A percentile compares a stretch with the other conserved stretches of the same genome.
Evolutionary conservation across 169 alveolate genomes (phyloP).

Genomic region (Blepharisma undulans): DNA sequence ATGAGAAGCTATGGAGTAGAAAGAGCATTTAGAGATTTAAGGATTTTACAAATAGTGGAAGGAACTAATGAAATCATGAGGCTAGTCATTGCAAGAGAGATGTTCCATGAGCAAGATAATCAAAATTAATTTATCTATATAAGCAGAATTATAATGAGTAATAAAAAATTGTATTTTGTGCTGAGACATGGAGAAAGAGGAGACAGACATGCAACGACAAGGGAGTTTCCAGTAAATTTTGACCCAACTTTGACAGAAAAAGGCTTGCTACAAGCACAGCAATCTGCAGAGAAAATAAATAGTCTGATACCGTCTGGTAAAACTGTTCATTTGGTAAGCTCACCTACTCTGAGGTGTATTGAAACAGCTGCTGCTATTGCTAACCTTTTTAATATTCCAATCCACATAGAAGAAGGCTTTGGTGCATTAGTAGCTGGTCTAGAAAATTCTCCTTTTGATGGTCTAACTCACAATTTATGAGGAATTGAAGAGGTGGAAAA

Average conservation of each 20-base stretch:
- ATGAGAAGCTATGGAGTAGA: slow-evolving; percentile 69
- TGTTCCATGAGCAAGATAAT: slow-evolving; percentile 19
- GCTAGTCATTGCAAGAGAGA: slow-evolving; percentile 66
- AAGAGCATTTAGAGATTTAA: slow-evolving; percentile 75
- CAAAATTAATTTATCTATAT: no score
- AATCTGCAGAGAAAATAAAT: neutral
- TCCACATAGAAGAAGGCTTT: slow-evolving; percentile 37
- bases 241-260: slow-evolving; percentile 16
- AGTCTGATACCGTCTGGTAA: neutral
- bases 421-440: neutral
- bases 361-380: slow-evolving; percentile 23
- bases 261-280: slow-evolving; percentile 6
- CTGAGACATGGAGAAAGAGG: slow-evolving; percentile 42
- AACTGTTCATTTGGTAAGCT: neutral
- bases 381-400: neutral
- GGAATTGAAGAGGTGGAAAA: neutral
- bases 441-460: neutral
- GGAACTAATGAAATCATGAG: slow-evolving; percentile 85
- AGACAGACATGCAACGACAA: neutral
- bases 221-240: neutral
- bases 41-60: slow-evolving; percentile 77
- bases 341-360: slow-evolving; percentile 26
- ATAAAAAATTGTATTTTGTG: no score
- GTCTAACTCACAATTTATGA: neutral
- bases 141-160: no score